phyloP scores from a whole-genome alignment of 2,329 filamentous ascomycete genomes.

The Sclerotinia minor region DNA sequence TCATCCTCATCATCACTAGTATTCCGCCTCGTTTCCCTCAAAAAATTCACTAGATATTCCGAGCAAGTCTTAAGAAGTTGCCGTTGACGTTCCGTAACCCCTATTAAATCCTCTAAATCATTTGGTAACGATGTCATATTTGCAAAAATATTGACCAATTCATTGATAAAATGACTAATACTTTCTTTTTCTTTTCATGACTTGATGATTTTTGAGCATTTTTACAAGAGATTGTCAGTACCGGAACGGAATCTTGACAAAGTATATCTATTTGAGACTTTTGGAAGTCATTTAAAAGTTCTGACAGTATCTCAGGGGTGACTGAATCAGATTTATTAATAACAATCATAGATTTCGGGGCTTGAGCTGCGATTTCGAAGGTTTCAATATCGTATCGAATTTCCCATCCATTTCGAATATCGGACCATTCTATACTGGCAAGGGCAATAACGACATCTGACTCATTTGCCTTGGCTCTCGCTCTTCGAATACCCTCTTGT shows the following conservation, averaged over 20 bases:
- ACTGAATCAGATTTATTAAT: conserved; percentile 64
- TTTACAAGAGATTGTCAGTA: conserved; percentile 72
- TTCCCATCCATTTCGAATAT: conserved; percentile 43
- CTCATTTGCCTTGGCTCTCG: conserved; percentile 74
- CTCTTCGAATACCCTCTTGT: conserved; percentile 84
- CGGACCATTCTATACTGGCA: conserved; percentile 63
- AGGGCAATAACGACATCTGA: conserved; percentile 86
- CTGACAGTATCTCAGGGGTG: conserved; percentile 41
- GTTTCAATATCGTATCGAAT: conserved; percentile 59
- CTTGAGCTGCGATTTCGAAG: conserved; percentile 52
- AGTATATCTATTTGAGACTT: conserved; percentile 40
- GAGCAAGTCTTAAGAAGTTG: conserved; percentile 76
- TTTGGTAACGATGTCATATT: conserved; percentile 69
- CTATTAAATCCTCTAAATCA: conserved; percentile 79
- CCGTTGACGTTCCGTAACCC: conserved; percentile 86
- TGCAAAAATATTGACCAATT: conserved; percentile 67
- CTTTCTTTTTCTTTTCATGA: too few species aligned
- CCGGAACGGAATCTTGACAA: conserved; percentile 41
- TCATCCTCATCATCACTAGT: too few species aligned
- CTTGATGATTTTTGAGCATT: conserved; percentile 52
- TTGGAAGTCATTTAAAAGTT: conserved; percentile 47
- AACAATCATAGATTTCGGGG: conserved; percentile 53
- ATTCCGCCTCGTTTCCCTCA: too few species aligned
- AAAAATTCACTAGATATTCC: too few species aligned
- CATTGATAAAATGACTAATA: conserved; percentile 46